Percentiles rank a stretch among this genome's conserved stretches.
Evolutionary conservation across 1,284 basidiomycete genomes (phyloP).

Genomic region (Naganishia cerealis): DNA sequence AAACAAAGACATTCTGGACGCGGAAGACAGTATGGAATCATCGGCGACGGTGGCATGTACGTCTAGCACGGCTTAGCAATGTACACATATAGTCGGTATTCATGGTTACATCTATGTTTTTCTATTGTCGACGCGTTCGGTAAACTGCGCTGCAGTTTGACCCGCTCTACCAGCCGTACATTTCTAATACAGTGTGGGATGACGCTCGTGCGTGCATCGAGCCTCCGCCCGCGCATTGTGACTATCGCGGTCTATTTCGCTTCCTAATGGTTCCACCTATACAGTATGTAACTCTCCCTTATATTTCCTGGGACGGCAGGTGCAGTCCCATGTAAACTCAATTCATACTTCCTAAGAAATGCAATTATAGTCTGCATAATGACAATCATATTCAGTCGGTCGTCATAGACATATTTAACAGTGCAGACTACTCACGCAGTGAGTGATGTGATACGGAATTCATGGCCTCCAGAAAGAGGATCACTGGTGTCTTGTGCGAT

Average conservation of each 20-base stretch:
- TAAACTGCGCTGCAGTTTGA: not conserved
- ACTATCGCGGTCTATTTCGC: not conserved
- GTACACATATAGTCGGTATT: not conserved
- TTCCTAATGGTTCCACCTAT: not conserved
- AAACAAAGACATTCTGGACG: not conserved
- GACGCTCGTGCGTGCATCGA: no score
- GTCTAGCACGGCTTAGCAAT: slow-evolving; percentile 4
- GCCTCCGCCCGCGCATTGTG: not conserved
- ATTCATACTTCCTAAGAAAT: no score
- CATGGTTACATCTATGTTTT: not conserved
- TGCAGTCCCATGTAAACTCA: no score
- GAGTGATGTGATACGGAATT: slow-evolving; percentile 40
- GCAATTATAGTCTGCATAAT: not conserved
- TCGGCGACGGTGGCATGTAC: slow-evolving; percentile 27
- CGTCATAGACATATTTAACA: not conserved
- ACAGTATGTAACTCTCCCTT: not conserved
- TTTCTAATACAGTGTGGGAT: not conserved
- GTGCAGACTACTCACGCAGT: slow-evolving; percentile 19
- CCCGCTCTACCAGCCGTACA: not conserved
- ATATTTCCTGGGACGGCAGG: no score
- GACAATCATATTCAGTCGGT: not conserved
- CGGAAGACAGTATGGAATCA: slow-evolving; percentile 5
- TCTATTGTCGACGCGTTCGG: not conserved
- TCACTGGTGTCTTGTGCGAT: slow-evolving; percentile 42
- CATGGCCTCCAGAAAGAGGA: slow-evolving; percentile 41